Conservation (phyloP, 2,329 filamentous ascomycete genomes). For the Sporothrix protearum region DNA sequence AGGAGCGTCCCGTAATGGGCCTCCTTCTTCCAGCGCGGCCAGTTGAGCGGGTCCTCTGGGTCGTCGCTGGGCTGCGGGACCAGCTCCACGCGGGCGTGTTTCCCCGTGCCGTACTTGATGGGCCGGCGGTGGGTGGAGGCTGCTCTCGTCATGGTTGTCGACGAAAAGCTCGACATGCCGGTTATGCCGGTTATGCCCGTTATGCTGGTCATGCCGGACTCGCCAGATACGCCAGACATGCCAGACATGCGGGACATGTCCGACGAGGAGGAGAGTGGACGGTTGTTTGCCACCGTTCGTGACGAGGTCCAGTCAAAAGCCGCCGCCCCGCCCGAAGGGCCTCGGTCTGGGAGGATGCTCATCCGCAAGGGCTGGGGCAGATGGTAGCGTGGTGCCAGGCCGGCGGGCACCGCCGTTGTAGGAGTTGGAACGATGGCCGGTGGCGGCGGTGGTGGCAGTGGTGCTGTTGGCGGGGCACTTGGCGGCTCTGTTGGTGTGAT, state of each 20-base stretch:
- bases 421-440: too few relatives aligned
- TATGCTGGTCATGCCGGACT: too few relatives aligned
- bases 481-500: neutral
- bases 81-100: slow-evolving; percentile 42
- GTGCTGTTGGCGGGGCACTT: neutral
- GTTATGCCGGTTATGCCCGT: too few relatives aligned
- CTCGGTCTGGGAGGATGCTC: neutral
- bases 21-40: slow-evolving; percentile 54
- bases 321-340: neutral
- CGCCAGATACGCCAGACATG: too few relatives aligned
- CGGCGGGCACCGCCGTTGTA: neutral
- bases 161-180: too few relatives aligned
- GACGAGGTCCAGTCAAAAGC: too few relatives aligned
- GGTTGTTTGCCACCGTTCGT: neutral
- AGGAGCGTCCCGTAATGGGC: slow-evolving; percentile 48
- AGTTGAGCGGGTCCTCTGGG: slow-evolving; percentile 55
- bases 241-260: slow-evolving; percentile 32
- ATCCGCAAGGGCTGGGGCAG: neutral
- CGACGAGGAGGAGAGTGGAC: neutral
- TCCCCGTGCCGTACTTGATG: slow-evolving; percentile 48
- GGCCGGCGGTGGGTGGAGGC: slow-evolving; percentile 33
- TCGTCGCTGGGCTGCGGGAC: slow-evolving; percentile 56
- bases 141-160: too few relatives aligned
- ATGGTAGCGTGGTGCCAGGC: neutral
- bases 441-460: neutral